A percentile compares a stretch with the other conserved stretches of the same genome.
These are phyloP conservation scores for Torulaspora quercuum DNA, from an alignment of 805 yeast genomes.

Conservation along the genomic window DNA sequence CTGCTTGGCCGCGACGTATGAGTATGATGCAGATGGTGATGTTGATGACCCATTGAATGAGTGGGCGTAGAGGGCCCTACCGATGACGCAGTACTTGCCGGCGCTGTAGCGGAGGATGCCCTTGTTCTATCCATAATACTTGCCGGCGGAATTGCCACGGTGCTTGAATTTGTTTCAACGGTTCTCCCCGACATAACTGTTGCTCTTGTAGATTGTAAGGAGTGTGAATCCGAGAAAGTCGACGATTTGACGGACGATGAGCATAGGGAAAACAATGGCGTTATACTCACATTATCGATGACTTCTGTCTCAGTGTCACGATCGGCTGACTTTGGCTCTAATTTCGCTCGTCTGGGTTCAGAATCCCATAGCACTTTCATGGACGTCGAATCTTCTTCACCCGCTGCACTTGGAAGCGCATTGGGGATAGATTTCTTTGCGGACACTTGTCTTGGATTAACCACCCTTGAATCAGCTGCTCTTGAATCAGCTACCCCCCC, in stretches of 20 bases:
- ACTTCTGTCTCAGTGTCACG: constrained; percentile 11
- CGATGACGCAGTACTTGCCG: constrained; percentile 20
- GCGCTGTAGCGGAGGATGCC: constrained; percentile 23
- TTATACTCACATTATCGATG: constrained; percentile 32
- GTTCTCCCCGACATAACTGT: constrained; percentile 38
- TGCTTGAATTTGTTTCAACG: constrained; percentile 55
- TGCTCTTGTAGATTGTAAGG: constrained; percentile 37
- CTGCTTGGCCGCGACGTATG: constrained; percentile 24
- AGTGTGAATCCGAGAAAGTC: constrained; percentile 37
- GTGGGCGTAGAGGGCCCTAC: constrained; percentile 17
- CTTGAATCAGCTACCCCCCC: too few species aligned
- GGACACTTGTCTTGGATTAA: too few species aligned
- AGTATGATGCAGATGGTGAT: constrained; percentile 13
- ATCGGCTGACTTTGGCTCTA: constrained; percentile 4
- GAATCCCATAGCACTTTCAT: constrained; percentile 25
- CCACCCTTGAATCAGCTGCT: too few species aligned
- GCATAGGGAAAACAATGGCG: constrained; percentile 36
- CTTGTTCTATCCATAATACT: constrained; percentile 57
- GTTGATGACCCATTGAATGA: constrained; percentile 9
- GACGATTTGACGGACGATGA: constrained; percentile 39
- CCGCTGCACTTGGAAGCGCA: background rate
- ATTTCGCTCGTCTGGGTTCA: constrained; percentile 17
- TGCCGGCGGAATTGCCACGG: constrained; percentile 72
- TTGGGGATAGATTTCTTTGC: background rate
- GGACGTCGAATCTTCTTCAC: constrained; percentile 13